Percentiles rank a stretch among this genome's conserved stretches.
phyloP scores from a whole-genome alignment of 108 stramenopile genomes.

The Skeletonema marinoi region DNA sequence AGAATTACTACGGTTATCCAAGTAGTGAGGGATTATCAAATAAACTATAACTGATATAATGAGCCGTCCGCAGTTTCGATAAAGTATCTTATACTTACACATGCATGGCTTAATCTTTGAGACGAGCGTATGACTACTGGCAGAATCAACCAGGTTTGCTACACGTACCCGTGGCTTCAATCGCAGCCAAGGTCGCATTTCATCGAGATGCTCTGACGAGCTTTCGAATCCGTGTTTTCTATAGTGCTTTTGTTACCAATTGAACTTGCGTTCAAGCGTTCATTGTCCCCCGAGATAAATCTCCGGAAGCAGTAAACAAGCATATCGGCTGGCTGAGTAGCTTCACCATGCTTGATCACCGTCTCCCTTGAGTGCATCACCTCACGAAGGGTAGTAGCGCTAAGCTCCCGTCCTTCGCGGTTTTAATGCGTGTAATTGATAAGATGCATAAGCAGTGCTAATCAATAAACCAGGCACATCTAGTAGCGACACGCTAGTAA shows the following conservation, averaged over 20 bases:
- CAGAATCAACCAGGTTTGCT: too few species aligned
- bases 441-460: conserved; percentile 15
- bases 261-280: too few species aligned
- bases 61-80: too few species aligned
- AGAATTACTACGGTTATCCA: too few species aligned
- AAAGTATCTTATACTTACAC: too few species aligned
- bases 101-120: too few species aligned
- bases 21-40: too few species aligned
- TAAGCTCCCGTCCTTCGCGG: conserved; percentile 1
- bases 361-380: neutral
- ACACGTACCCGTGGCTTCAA: too few species aligned
- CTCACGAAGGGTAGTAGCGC: neutral
- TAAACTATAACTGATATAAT: too few species aligned
- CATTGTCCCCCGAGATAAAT: neutral
- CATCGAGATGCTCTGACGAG: neutral
- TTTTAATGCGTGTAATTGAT: conserved; percentile 9
- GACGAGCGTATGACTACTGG: too few species aligned
- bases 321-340: neutral
- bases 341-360: neutral
- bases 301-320: neutral
- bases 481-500: neutral
- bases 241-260: neutral
- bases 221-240: neutral
- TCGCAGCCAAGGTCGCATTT: neutral
- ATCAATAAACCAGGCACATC: conserved; percentile 18